phyloP scores from a whole-genome alignment of 2,329 filamentous ascomycete genomes.

The Lomentospora prolificans region DNA sequence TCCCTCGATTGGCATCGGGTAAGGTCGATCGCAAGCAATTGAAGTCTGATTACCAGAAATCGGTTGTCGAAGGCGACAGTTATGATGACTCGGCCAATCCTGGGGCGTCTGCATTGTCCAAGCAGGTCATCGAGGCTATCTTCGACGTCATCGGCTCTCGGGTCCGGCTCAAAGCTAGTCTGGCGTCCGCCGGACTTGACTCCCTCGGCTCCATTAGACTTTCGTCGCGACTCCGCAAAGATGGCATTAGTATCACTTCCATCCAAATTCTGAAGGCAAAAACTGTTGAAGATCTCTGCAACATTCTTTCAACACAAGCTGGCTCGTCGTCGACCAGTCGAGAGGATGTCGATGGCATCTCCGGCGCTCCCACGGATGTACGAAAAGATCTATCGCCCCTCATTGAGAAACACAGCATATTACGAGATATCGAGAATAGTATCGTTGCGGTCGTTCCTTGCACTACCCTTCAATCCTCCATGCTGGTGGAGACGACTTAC shows the following conservation, averaged over 20 bases:
- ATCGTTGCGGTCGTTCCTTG: conserved; percentile 46
- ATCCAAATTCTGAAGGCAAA: conserved; percentile 51
- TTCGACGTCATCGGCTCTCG: conserved; percentile 27
- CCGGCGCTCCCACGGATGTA: background rate
- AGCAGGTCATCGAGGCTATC: conserved; percentile 29
- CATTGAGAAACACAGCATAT: background rate
- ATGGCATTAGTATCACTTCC: conserved; percentile 46
- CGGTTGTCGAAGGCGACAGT: conserved; percentile 5
- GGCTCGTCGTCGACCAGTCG: background rate
- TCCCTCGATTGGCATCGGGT: conserved; percentile 72
- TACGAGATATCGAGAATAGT: conserved; percentile 9
- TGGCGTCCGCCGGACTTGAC: conserved; percentile 52
- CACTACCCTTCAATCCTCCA: conserved; percentile 65
- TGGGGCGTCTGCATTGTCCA: background rate
- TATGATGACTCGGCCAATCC: background rate
- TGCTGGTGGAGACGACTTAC: conserved; percentile 64
- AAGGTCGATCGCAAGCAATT: conserved; percentile 68
- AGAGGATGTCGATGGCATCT: background rate
- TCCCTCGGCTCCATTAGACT: conserved; percentile 43
- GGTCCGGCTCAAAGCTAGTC: conserved; percentile 26
- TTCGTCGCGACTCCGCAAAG: conserved; percentile 50
- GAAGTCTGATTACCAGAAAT: conserved; percentile 34
- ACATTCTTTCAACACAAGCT: background rate
- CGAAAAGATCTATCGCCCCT: background rate
- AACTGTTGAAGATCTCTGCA: conserved; percentile 20